These are phyloP conservation scores for Hypoxylon cercidicola DNA, from an alignment of 495 filamentous ascomycete species.

Conservation along the genomic window DNA sequence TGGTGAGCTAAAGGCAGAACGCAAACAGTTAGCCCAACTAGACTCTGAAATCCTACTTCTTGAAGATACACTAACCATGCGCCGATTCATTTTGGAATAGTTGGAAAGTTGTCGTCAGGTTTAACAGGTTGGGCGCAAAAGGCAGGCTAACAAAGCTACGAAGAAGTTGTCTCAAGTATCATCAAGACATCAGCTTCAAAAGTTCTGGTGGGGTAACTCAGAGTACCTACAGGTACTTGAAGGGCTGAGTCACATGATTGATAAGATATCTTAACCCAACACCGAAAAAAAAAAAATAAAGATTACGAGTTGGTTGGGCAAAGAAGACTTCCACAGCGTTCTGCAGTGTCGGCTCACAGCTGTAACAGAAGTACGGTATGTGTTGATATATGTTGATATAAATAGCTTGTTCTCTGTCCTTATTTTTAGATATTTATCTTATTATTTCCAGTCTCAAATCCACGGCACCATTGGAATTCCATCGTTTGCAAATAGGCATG, in stretches of 20 bases:
- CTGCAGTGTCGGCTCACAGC: background rate
- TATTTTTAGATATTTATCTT: too few species aligned
- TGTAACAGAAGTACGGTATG: too few species aligned
- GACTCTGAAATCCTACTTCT: background rate
- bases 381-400: too few species aligned
- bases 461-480: background rate
- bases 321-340: background rate
- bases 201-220: constrained; percentile 18
- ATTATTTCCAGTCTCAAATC: too few species aligned
- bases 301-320: too few species aligned
- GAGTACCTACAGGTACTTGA: background rate
- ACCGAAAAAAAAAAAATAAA: background rate
- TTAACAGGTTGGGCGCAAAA: constrained; percentile 10
- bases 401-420: too few species aligned
- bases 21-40: constrained; percentile 26
- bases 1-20: constrained; percentile 75
- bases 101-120: background rate
- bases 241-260: constrained; percentile 34
- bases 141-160: background rate
- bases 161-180: constrained; percentile 3
- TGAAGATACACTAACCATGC: constrained; percentile 49
- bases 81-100: constrained; percentile 47
- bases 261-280: constrained; percentile 20
- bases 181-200: constrained; percentile 14
- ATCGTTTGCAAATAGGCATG: background rate